Evolutionary conservation across 148 eudicot genomes (phyloP), one percentile per base, ranked within the genome.

Genomic region (Linanthus parryae): DNA sequence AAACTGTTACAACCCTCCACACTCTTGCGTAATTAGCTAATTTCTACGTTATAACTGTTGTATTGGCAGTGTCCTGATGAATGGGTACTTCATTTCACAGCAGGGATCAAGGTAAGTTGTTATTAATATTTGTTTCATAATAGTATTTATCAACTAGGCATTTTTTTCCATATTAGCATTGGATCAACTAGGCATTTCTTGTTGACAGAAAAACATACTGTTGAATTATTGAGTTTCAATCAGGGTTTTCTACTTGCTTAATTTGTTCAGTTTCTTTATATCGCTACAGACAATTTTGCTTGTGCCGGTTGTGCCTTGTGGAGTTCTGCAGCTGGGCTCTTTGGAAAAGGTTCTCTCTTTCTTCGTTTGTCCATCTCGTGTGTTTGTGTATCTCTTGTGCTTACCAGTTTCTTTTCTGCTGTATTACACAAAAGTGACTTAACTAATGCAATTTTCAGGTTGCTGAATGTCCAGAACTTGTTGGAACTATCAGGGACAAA

Each of bases 61-160:
- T 28, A 22, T 66, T 63, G 56, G 60, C 78, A 85, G 94, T 64
- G 66, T 63, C 69, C 79, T 22, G 83, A 79, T 67, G 83, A 80
- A 47, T 82, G 83, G 91, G 63, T 73, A 45, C 78, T 67, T 66
- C 83, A 80, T 31, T 68, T 72, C 56, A 63, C 68, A 35, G 80
- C 77, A 20, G 97, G 95, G 23, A 72, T 85, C 28, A 75, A 85
- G 97, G 97, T 89, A 68, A 64, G n/a, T n/a, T n/a, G n/a, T n/a
- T n/a, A n/a, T n/a, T 27, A 18, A 40, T 44, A 36, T 17, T 2
- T 43, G 18, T 24, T 31, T 31, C 35, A 5, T 31, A 31, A 48
- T 16, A n/a, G 10, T 22, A 27, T 48, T 48, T 3, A 4, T 27
- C 33, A 25, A 48, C 13, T 14, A n/a, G 30, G 22, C 30, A 22